A percentile compares a stretch with the other conserved stretches of the same genome.
These are phyloP conservation scores for Mikania micrantha DNA, from an alignment of 129 eudicot genomes.

Conservation along the genomic window DNA sequence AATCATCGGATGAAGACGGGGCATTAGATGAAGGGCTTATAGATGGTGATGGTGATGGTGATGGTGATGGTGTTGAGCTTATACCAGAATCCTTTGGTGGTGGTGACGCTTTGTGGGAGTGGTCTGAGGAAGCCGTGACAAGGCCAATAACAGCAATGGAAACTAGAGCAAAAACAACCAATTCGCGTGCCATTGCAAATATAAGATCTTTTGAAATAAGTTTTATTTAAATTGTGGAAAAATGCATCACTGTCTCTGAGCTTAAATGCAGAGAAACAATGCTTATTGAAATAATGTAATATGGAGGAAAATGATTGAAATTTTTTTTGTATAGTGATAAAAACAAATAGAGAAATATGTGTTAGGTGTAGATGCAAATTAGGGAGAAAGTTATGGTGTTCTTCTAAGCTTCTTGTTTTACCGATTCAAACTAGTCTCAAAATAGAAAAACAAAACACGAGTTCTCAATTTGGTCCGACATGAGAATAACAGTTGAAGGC, in stretches of 20 bases:
- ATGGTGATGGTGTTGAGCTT: background rate
- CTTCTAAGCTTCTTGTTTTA: background rate
- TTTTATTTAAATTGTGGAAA: background rate
- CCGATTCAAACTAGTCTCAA: constrained; percentile 11
- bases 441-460: background rate
- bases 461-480: background rate
- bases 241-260: constrained; percentile 4
- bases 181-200: constrained; percentile 49
- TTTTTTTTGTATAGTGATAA: constrained; percentile 4
- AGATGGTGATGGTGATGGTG: background rate
- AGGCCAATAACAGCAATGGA: constrained; percentile 36
- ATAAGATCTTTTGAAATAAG: background rate
- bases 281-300: constrained; percentile 4
- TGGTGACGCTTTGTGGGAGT: constrained; percentile 15
- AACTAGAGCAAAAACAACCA: constrained; percentile 32
- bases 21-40: background rate
- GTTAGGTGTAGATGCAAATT: constrained; percentile 24
- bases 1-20: constrained; percentile 1
- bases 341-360: constrained; percentile 4
- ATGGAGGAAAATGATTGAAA: background rate
- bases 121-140: constrained; percentile 30
- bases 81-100: constrained; percentile 1
- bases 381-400: constrained; percentile 22
- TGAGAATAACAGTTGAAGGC: background rate
- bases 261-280: constrained; percentile 3